Percentiles rank a stretch among this genome's conserved stretches.
Evolutionary conservation across 225 moss, liverwort and hornwort genomes (phyloP).

Genomic region (Physcomitrellopsis africana): DNA sequence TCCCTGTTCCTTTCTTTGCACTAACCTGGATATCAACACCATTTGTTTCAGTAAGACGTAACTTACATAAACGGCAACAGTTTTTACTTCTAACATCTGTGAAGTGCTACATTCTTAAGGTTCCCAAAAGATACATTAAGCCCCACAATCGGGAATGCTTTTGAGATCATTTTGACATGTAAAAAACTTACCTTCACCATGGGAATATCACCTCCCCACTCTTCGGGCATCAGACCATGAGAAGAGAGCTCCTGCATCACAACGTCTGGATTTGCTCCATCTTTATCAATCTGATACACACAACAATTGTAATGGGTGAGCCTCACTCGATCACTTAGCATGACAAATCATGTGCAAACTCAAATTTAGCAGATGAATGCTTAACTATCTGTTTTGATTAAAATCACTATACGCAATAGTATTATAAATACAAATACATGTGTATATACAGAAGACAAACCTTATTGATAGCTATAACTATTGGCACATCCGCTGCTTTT

Average conservation of each 20-base stretch:
- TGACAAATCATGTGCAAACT: background rate
- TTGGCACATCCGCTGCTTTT: slow-evolving; percentile 78
- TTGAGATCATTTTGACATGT: too few species aligned
- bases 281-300: slow-evolving; percentile 68
- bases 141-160: too few species aligned
- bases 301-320: background rate
- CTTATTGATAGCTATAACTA: slow-evolving; percentile 81
- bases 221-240: slow-evolving; percentile 74
- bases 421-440: background rate
- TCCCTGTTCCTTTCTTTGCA: slow-evolving; percentile 60
- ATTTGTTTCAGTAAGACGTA: background rate
- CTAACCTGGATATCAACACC: slow-evolving; percentile 51
- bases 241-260: slow-evolving; percentile 81
- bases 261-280: slow-evolving; percentile 76
- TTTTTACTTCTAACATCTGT: too few species aligned
- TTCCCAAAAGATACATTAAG: too few species aligned
- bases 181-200: slow-evolving; percentile 57
- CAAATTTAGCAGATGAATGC: background rate
- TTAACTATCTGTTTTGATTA: background rate
- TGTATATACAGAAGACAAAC: slow-evolving; percentile 27
- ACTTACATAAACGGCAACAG: too few species aligned
- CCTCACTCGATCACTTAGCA: background rate
- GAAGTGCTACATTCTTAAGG: too few species aligned
- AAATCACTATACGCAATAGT: background rate
- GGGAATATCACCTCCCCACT: slow-evolving; percentile 83